phyloP scores from a whole-genome alignment of 768 basidiomycete species.

The Suillus occidentalis region DNA sequence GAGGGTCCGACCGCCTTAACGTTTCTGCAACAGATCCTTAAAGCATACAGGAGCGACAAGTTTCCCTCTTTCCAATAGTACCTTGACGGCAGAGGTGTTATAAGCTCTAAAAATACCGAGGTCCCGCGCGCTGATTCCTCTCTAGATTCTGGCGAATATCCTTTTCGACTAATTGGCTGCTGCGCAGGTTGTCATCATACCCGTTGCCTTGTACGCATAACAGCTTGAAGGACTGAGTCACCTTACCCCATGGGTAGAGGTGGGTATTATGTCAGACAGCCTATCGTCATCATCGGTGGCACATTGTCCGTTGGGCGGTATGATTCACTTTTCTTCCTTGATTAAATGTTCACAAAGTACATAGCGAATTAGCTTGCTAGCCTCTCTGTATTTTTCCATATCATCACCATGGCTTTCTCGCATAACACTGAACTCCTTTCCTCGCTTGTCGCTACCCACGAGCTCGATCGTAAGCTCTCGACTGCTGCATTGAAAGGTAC shows the following conservation, averaged over 20 bases:
- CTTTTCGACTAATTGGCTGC: slow-evolving; percentile 40
- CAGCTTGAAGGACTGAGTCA: slow-evolving; percentile 26
- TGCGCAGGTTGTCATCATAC: slow-evolving; percentile 32
- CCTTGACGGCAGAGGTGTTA: slow-evolving; percentile 16
- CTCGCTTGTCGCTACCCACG: too few species aligned
- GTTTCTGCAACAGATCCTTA: slow-evolving; percentile 10
- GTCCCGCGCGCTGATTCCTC: background rate
- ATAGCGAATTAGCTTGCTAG: too few species aligned
- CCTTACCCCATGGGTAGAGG: too few species aligned
- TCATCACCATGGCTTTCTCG: too few species aligned
- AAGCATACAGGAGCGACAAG: slow-evolving; percentile 7
- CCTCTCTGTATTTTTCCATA: too few species aligned
- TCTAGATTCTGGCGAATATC: slow-evolving; percentile 37
- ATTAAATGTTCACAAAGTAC: slow-evolving; percentile 34
- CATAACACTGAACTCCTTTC: too few species aligned
- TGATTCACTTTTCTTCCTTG: slow-evolving; percentile 33
- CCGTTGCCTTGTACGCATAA: slow-evolving; percentile 35
- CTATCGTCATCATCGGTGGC: slow-evolving; percentile 7
- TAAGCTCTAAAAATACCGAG: background rate
- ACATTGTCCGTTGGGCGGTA: slow-evolving; percentile 21
- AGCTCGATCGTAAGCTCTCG: too few species aligned
- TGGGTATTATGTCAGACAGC: too few species aligned
- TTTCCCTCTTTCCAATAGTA: slow-evolving; percentile 30
- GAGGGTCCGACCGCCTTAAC: background rate
- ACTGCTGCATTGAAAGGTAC: too few species aligned